Evolutionary conservation across 306 rosid genomes (phyloP).

Genomic region (Medicago arabica): DNA sequence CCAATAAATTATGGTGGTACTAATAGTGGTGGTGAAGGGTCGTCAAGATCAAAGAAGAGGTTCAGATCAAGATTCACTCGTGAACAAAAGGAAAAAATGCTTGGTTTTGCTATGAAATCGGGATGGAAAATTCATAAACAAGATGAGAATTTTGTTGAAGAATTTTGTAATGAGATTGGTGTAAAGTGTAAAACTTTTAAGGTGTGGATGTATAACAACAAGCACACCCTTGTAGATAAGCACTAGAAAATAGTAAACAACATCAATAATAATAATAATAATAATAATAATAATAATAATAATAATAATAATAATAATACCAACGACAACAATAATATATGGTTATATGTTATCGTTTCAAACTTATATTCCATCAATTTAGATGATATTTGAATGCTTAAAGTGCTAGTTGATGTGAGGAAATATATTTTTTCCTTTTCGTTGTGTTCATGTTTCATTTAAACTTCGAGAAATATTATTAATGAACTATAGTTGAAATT

Average conservation of each 20-base stretch:
- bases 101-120: conserved; percentile 62
- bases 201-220: conserved; percentile 98
- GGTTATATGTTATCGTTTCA: not conserved
- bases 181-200: conserved; percentile 78
- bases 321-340: not conserved
- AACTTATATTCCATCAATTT: not conserved
- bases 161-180: conserved; percentile 74
- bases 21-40: conserved; percentile 45
- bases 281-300: too few species aligned
- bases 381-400: not conserved
- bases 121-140: conserved; percentile 89
- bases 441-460: not conserved
- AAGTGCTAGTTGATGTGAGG: not conserved
- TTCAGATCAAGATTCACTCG: conserved; percentile 72
- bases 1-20: not conserved
- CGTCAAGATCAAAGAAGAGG: conserved; percentile 55
- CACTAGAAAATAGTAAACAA: conserved; percentile 49
- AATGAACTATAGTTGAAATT: too few species aligned
- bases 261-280: not conserved
- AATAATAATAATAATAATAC: too few species aligned
- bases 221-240: conserved; percentile 86
- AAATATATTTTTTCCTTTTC: not conserved
- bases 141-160: conserved; percentile 65
- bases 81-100: conserved; percentile 80
- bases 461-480: too few species aligned